Evolutionary conservation across 73 alveolate species (phyloP).

Genomic region (Paramecium sonneborni): DNA sequence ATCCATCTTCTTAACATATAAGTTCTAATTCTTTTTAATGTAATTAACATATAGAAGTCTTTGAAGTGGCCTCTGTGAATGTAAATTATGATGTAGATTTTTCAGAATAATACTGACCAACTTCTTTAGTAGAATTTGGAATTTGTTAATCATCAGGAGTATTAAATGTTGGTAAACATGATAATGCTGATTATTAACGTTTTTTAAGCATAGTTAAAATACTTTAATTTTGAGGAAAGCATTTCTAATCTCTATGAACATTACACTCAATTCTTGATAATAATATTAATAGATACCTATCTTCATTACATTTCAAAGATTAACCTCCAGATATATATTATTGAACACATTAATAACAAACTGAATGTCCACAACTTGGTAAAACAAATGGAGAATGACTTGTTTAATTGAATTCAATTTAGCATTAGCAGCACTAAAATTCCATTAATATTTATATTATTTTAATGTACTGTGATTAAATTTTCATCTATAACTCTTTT

Average conservation of each 20-base stretch:
- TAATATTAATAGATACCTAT: not conserved
- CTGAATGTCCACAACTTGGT: not conserved
- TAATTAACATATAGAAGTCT: not conserved
- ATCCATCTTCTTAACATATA: conserved; percentile 82
- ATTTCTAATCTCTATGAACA: not conserved
- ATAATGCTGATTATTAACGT: not conserved
- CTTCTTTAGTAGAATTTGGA: not conserved
- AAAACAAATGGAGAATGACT: not conserved
- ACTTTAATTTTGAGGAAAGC: not conserved
- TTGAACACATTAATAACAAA: not conserved
- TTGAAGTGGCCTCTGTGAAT: not conserved
- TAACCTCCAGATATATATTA: not conserved
- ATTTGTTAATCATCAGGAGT: not conserved
- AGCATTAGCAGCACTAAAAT: not conserved
- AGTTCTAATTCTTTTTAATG: conserved; percentile 73
- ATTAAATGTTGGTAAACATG: not conserved
- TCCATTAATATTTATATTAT: not conserved
- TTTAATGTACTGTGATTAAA: not conserved
- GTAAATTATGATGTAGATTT: not conserved
- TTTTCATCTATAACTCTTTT: conserved; percentile 88
- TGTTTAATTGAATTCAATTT: not conserved
- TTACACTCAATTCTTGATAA: not conserved
- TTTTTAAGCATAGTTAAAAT: not conserved
- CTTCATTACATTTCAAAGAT: not conserved
- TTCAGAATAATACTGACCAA: not conserved